These are phyloP conservation scores for Diaporthe sp. DNA, from an alignment of 2,329 filamentous ascomycete species.

Conservation along the genomic window DNA sequence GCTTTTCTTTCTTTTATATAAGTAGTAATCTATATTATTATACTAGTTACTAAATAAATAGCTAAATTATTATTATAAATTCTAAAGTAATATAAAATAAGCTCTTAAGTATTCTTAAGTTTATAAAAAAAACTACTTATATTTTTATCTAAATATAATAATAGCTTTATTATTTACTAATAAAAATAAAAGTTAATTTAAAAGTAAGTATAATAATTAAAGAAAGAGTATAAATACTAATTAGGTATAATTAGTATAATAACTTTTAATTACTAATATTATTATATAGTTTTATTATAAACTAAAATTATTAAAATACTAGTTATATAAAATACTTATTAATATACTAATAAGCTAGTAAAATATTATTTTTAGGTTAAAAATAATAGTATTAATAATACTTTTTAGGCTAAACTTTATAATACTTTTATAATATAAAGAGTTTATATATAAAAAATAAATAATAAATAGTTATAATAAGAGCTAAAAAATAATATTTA, in stretches of 20 bases:
- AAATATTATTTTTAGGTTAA: not conserved
- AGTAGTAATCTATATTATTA: not conserved
- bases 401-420: not conserved
- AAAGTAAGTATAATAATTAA: too few relatives aligned
- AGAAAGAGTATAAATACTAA: not conserved
- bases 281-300: not conserved
- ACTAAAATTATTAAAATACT: not conserved
- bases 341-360: not conserved
- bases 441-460: not conserved
- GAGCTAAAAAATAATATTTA: not conserved
- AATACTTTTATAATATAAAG: not conserved
- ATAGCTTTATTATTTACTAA: not conserved
- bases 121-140: not conserved
- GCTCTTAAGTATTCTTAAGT: not conserved
- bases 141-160: not conserved
- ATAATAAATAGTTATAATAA: not conserved
- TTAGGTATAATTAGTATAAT: not conserved
- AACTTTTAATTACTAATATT: not conserved
- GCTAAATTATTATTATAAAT: not conserved
- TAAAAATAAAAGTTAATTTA: not conserved
- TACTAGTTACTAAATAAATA: not conserved
- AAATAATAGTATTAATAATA: not conserved
- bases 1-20: not conserved
- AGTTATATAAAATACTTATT: not conserved
- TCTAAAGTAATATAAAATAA: not conserved